A percentile compares a stretch with the other conserved stretches of the same genome.
These are phyloP conservation scores for Colletotrichum orchidophilum DNA, from an alignment of 2,329 filamentous ascomycete genomes.

Conservation along the genomic window DNA sequence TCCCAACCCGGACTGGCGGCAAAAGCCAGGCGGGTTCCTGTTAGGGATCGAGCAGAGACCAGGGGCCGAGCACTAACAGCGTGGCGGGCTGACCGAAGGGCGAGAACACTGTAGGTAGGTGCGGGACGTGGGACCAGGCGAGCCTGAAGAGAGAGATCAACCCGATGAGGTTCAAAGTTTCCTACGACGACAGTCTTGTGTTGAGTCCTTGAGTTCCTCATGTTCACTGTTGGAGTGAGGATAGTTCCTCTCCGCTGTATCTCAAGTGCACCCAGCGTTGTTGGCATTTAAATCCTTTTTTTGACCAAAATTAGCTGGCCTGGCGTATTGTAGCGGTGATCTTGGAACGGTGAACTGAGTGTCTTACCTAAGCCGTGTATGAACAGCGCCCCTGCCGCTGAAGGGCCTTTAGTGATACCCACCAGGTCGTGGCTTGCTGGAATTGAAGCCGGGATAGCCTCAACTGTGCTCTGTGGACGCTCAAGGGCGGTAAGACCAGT, in stretches of 20 bases:
- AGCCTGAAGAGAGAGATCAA: slow-evolving; percentile 4
- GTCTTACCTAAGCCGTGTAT: slow-evolving; percentile 13
- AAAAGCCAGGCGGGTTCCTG: slow-evolving; percentile 3
- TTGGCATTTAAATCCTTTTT: background rate
- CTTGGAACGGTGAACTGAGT: background rate
- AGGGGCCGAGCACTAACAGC: background rate
- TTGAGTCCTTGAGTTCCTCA: background rate
- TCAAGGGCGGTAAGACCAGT: slow-evolving; percentile 9
- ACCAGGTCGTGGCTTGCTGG: background rate
- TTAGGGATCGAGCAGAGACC: background rate
- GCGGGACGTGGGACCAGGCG: slow-evolving; percentile 12
- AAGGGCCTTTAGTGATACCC: slow-evolving; percentile 13
- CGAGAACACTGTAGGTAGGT: slow-evolving; percentile 20
- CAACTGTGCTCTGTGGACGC: slow-evolving; percentile 4
- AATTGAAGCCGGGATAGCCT: slow-evolving; percentile 25
- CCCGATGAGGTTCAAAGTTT: background rate
- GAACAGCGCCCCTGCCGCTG: slow-evolving; percentile 20
- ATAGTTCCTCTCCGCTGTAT: background rate
- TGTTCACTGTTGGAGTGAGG: background rate
- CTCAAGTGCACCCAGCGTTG: background rate
- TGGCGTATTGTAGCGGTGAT: background rate
- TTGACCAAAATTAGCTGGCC: background rate
- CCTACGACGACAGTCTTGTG: background rate
- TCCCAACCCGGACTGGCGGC: slow-evolving; percentile 3
- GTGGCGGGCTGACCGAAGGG: slow-evolving; percentile 12